These are phyloP conservation scores for Hippophae rhamnoides DNA, from an alignment of 306 rosid genomes.

Conservation along the genomic window DNA sequence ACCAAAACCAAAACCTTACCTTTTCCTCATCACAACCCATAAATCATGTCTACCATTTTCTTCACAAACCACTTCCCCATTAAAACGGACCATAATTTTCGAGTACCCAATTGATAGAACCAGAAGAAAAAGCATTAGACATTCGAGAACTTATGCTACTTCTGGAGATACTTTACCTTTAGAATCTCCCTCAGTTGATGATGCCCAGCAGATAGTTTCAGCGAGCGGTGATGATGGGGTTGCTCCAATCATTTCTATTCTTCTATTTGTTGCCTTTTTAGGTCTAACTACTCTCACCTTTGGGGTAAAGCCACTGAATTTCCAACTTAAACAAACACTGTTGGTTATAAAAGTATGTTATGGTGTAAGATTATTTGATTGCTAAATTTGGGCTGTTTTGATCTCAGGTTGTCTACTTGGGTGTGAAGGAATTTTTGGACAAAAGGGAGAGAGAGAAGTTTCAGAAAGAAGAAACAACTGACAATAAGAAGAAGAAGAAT, in stretches of 20 bases:
- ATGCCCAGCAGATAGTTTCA: conserved; percentile 41
- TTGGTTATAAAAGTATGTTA: background rate
- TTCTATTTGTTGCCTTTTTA: conserved; percentile 62
- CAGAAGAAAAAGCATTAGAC: conserved; percentile 11
- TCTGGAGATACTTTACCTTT: conserved; percentile 31
- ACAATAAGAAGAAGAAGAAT: conserved; percentile 27
- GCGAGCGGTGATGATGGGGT: conserved; percentile 34
- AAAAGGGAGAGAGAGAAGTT: conserved; percentile 80
- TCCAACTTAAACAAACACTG: background rate
- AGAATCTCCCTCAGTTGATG: conserved; percentile 34
- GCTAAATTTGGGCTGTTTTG: conserved; percentile 5
- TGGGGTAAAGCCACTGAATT: conserved; percentile 43
- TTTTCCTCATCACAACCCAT: conserved; percentile 11
- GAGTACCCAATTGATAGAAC: conserved; percentile 16
- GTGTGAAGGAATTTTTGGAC: conserved; percentile 69
- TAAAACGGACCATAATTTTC: conserved; percentile 15
- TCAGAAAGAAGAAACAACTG: conserved; percentile 59
- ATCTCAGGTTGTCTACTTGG: conserved; percentile 67
- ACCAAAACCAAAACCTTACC: conserved; percentile 16
- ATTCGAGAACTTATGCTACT: conserved; percentile 26
- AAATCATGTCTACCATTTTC: conserved; percentile 14
- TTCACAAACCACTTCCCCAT: conserved; percentile 13
- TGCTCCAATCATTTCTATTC: conserved; percentile 37
- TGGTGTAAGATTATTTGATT: background rate
- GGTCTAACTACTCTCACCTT: conserved; percentile 62